A percentile compares a stretch with the other conserved stretches of the same genome.
These are phyloP conservation scores for Hylodesmum podocarpum DNA, from an alignment of 306 rosid genomes.

Conservation along the genomic window DNA sequence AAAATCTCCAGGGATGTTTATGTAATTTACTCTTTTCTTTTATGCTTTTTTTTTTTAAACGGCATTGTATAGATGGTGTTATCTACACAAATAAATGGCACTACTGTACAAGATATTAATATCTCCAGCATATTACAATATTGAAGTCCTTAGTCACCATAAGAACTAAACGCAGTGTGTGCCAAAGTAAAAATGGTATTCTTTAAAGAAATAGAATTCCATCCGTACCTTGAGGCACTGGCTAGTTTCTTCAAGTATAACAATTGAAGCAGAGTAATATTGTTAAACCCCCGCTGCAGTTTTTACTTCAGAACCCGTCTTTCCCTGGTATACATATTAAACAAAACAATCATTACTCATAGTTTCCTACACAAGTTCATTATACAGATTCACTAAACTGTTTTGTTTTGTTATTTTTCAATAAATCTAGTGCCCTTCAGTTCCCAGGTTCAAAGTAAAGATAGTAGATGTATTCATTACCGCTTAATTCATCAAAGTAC, in stretches of 20 bases:
- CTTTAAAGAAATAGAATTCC: not conserved
- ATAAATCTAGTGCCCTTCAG: not conserved
- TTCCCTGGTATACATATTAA: conserved; percentile 52
- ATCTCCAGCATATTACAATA: not conserved
- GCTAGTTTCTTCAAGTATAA: not conserved
- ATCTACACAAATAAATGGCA: not conserved
- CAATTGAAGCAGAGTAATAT: conserved; percentile 1
- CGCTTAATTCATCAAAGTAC: not conserved
- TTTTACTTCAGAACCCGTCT: conserved; percentile 57
- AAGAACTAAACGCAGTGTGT: not conserved
- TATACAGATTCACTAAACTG: not conserved
- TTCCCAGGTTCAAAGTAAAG: conserved; percentile 10
- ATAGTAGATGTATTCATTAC: not conserved
- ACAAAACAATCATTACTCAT: conserved; percentile 17
- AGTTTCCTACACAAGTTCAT: conserved; percentile 4
- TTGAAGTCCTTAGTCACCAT: not conserved
- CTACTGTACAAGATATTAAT: not conserved
- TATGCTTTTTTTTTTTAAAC: not conserved
- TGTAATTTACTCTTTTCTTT: too few species aligned
- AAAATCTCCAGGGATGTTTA: too few species aligned
- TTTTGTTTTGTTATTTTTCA: not conserved
- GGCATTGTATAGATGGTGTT: not conserved
- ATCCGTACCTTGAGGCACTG: conserved; percentile 17
- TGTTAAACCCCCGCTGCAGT: conserved; percentile 60
- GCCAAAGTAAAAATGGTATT: not conserved